Evolutionary conservation across 2,329 filamentous ascomycete genomes (phyloP).

Genomic region (Fusarium robinianum): DNA sequence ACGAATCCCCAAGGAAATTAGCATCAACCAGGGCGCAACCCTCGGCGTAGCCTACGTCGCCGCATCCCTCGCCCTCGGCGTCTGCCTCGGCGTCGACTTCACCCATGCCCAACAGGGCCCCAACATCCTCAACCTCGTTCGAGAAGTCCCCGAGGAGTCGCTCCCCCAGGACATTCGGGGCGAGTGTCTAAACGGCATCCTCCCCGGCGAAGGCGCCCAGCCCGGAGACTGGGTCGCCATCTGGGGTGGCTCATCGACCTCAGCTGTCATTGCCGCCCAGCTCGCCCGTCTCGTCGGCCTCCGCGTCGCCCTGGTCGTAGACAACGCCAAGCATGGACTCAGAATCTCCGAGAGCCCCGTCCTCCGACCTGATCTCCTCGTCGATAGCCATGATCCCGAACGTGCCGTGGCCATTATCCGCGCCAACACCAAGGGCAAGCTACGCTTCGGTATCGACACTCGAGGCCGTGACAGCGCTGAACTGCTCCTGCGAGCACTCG

Average conservation of each 20-base stretch:
- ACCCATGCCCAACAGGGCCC: constrained; percentile 56
- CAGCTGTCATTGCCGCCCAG: constrained; percentile 68
- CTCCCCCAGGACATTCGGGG: constrained; percentile 64
- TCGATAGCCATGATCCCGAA: constrained; percentile 68
- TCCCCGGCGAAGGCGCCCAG: constrained; percentile 55
- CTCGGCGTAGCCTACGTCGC: constrained; percentile 75
- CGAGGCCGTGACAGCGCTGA: constrained; percentile 66
- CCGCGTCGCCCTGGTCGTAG: constrained; percentile 67
- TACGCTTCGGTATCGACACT: constrained; percentile 72
- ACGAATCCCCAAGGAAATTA: constrained; percentile 59
- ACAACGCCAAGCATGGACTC: constrained; percentile 67
- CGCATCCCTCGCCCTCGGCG: constrained; percentile 66
- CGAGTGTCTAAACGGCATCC: constrained; percentile 65
- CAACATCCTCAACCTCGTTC: constrained; percentile 59
- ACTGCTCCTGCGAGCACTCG: constrained; percentile 50
- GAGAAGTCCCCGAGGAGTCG: constrained; percentile 47
- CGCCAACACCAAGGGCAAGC: constrained; percentile 57
- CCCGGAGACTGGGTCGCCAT: constrained; percentile 72
- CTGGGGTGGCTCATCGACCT: constrained; percentile 77
- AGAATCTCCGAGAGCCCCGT: constrained; percentile 54
- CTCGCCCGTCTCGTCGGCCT: constrained; percentile 69
- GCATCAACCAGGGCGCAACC: constrained; percentile 61
- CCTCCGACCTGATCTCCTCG: constrained; percentile 62
- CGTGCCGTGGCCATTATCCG: constrained; percentile 69
- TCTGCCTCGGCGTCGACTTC: constrained; percentile 73